Conservation (phyloP, 257 asterid genomes). For the Jaltomata sinuosa region DNA sequence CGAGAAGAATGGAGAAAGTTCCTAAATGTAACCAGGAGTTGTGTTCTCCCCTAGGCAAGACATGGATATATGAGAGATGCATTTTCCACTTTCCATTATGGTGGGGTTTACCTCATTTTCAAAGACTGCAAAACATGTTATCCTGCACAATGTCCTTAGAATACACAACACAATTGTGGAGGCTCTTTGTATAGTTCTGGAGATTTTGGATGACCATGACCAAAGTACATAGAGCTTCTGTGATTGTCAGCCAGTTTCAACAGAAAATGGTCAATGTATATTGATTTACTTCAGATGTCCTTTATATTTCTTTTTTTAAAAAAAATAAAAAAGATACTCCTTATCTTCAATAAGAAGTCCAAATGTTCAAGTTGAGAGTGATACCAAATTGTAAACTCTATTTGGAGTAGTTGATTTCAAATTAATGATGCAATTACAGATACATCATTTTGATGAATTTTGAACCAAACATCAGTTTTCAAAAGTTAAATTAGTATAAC, state of each 20-base stretch:
- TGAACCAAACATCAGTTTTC: background rate
- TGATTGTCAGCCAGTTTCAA: background rate
- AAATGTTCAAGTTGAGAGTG: background rate
- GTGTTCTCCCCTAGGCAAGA: background rate
- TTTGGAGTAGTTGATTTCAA: background rate
- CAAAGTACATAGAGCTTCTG: background rate
- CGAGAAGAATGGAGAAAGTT: slow-evolving; percentile 33
- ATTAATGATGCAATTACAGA: too few species aligned
- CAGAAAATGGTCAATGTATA: background rate
- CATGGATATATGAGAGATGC: background rate
- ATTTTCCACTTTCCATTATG: background rate
- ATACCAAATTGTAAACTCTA: background rate
- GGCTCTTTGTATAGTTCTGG: background rate
- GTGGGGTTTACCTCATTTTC: background rate
- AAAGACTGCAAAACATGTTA: background rate
- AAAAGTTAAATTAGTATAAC: background rate
- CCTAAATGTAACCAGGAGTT: slow-evolving; percentile 5
- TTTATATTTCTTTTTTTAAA: background rate
- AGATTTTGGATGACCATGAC: background rate
- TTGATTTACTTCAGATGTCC: background rate
- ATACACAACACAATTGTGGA: background rate
- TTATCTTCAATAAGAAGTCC: background rate
- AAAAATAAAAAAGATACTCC: too few species aligned
- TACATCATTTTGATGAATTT: background rate
- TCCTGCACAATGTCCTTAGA: background rate